These are phyloP conservation scores for Escallonia herrerae DNA, from an alignment of 129 eudicot species.

Conservation along the genomic window DNA sequence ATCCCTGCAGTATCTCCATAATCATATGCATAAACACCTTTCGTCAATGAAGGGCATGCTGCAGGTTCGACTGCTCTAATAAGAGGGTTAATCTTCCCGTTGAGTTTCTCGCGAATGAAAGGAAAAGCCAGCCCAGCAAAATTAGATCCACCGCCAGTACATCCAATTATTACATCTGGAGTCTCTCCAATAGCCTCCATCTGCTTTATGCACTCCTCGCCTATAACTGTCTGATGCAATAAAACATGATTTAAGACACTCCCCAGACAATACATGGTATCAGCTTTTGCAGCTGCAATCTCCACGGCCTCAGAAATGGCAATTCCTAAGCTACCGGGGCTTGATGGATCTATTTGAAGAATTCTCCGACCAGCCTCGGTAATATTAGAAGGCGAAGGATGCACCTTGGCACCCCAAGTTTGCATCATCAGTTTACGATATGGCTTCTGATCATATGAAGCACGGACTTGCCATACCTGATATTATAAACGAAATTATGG, in stretches of 20 bases:
- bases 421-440: conserved; percentile 94
- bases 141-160: conserved; percentile 98
- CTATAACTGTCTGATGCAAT: conserved; percentile 89
- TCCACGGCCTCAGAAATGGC: conserved; percentile 98
- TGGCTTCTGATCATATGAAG: conserved; percentile 91
- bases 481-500: conserved; percentile 7
- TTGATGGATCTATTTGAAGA: conserved; percentile 66
- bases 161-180: conserved; percentile 90
- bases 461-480: conserved; percentile 98
- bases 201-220: conserved; percentile 93
- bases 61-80: conserved; percentile 90
- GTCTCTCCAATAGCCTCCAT: conserved; percentile 87
- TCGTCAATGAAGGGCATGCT: conserved; percentile 89
- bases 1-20: conserved; percentile 90
- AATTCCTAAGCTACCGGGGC: conserved; percentile 92
- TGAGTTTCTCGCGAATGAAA: conserved; percentile 73
- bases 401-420: conserved; percentile 97
- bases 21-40: conserved; percentile 83
- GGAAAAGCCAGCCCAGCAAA: conserved; percentile 93
- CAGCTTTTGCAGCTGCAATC: conserved; percentile 59
- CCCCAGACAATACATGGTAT: conserved; percentile 84
- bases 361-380: conserved; percentile 75
- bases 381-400: conserved; percentile 76
- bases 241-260: conserved; percentile 94
- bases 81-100: conserved; percentile 74